Evolutionary conservation across 805 yeast species (phyloP), one percentile per base, ranked within the genome.

Genomic region (Starmerella scarabaei): DNA sequence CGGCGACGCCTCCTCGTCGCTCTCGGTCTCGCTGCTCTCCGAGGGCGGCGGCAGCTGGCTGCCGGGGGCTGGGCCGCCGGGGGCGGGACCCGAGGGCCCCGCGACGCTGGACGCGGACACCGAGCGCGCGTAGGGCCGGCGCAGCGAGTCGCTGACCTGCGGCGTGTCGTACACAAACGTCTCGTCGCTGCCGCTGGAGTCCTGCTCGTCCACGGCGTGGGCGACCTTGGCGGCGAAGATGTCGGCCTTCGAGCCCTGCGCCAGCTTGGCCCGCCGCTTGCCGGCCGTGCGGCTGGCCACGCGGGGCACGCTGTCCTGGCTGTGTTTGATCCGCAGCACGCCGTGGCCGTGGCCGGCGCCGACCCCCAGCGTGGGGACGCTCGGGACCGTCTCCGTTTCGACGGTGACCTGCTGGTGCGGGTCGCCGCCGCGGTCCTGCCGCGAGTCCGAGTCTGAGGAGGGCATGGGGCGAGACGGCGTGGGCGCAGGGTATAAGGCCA

Each of bases 161-260:
- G 42, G 30, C 7, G 64, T 73, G 53, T 86, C 96, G 58, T 88
- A 88, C n/a, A 88, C 95, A 67, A 91, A 88, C 1, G 94, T 84
- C 58, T 91, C 98, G 51, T 86, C 94, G 20, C 85, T 75, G 57
- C 86, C 96, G 26, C 86, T 77, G 30, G 80, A 75, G 23, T 58
- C 55, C 30, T 47, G 48, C 51, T 84, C 94, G 47, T 80, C 93
- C 3, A 88, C 93, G 1, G 97, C 97, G 41, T 84, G 78, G 7
- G 95, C 97, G 45, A 91, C 67, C 51, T 80, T 81, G 0, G 97
- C 96, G 8, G 96, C 97, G 59, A 91, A 91, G 44, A 84, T 74
- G 54, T 86, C 97, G 0, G 95, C 91, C 54, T 85, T 72, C 6
- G 93, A 75, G 3, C 83, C 71, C 5, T 61, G 53, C 5, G 56